Evolutionary conservation across 345 rosid genomes (phyloP).

Genomic region (Geranium brycei): DNA sequence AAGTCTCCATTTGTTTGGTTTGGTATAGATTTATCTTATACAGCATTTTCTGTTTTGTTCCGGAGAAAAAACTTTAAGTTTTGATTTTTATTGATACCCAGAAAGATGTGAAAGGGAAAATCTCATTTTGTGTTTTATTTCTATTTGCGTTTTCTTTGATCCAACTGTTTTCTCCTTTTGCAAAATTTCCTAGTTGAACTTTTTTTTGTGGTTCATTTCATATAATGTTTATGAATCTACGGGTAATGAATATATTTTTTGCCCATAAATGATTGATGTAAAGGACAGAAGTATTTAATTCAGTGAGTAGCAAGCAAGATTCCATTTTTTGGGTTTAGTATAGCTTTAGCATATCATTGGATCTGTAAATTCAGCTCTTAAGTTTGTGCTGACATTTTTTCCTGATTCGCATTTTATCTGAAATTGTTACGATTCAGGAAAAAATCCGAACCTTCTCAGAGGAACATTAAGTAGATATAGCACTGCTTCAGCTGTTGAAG

Average conservation of each 20-base stretch:
- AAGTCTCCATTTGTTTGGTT: background rate
- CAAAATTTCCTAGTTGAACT: too few species aligned
- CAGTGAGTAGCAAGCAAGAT: background rate
- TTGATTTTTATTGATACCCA: background rate
- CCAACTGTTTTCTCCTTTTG: background rate
- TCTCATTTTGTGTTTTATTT: too few species aligned
- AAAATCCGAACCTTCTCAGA: constrained; percentile 19
- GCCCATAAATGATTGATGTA: background rate
- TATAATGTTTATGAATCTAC: background rate
- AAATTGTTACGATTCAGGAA: constrained; percentile 28
- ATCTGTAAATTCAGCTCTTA: background rate
- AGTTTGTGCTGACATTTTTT: background rate
- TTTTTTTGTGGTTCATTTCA: background rate
- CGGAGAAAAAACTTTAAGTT: background rate
- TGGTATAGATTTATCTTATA: too few species aligned
- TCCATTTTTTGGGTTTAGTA: background rate
- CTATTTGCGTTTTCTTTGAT: background rate
- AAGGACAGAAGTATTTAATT: background rate
- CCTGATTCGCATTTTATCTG: background rate
- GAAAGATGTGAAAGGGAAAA: too few species aligned
- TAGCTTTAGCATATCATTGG: background rate
- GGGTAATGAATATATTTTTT: background rate
- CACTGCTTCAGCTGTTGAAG: constrained; percentile 32
- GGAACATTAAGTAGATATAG: constrained; percentile 30
- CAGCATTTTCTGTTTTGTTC: background rate